Conservation (phyloP, 2,329 filamentous ascomycete genomes). For the Atkinsonella hypoxylon region DNA sequence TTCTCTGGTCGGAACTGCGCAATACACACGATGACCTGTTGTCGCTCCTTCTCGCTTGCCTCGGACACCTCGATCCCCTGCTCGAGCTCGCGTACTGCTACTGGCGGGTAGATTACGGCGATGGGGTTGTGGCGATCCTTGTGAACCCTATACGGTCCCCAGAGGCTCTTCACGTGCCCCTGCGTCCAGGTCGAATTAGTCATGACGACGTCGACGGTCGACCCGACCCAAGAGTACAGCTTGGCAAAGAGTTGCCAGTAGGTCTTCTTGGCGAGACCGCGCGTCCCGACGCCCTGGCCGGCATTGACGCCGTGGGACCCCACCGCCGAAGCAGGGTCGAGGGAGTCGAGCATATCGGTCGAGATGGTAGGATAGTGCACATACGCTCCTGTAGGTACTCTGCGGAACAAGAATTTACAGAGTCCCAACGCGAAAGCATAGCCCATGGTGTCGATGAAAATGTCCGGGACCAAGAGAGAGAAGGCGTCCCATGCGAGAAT, state of each 20-base stretch:
- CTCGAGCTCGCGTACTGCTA: slow-evolving; percentile 76
- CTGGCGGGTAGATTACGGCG: slow-evolving; percentile 79
- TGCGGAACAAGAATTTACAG: slow-evolving; percentile 68
- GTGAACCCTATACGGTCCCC: slow-evolving; percentile 47
- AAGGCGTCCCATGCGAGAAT: slow-evolving; percentile 87
- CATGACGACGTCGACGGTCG: slow-evolving; percentile 85
- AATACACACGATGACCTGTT: slow-evolving; percentile 75
- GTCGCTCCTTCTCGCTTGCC: slow-evolving; percentile 55
- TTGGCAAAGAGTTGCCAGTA: slow-evolving; percentile 85
- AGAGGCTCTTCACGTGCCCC: slow-evolving; percentile 66
- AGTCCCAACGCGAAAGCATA: slow-evolving; percentile 85
- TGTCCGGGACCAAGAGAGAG: slow-evolving; percentile 78
- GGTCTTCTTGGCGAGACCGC: slow-evolving; percentile 57
- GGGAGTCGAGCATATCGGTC: slow-evolving; percentile 86
- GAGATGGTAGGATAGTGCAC: slow-evolving; percentile 98
- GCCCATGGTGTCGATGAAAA: slow-evolving; percentile 97
- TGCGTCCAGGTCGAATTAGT: slow-evolving; percentile 96
- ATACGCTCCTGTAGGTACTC: slow-evolving; percentile 78
- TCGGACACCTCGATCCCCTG: slow-evolving; percentile 58
- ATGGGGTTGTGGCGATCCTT: slow-evolving; percentile 42
- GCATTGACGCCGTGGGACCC: slow-evolving; percentile 68
- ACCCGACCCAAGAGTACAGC: slow-evolving; percentile 72
- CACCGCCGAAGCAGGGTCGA: slow-evolving; percentile 48
- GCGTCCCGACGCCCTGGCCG: slow-evolving; percentile 61
- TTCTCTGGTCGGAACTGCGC: slow-evolving; percentile 97